Conservation (phyloP, 129 eudicot genomes). For the Smallanthus sonchifolius region DNA sequence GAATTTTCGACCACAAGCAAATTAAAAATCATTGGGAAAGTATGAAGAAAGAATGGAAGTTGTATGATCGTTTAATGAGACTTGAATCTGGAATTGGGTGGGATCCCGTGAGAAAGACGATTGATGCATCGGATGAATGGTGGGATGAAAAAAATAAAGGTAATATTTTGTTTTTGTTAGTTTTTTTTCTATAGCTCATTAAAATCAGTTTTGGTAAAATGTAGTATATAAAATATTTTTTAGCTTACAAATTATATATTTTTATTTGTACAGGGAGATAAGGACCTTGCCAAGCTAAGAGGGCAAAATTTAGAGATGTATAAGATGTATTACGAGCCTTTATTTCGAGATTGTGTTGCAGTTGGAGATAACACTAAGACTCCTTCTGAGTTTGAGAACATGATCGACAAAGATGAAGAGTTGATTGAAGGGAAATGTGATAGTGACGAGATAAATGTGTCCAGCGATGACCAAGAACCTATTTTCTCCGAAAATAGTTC, state of each 20-base stretch:
- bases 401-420: background rate
- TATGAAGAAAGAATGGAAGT: too few relatives aligned
- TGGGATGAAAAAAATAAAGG: background rate
- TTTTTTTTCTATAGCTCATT: background rate
- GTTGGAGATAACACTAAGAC: too few relatives aligned
- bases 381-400: background rate
- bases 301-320: background rate
- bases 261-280: background rate
- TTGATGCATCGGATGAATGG: slow-evolving; percentile 2
- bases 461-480: background rate
- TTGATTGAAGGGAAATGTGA: too few relatives aligned
- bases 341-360: too few relatives aligned
- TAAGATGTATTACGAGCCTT: too few relatives aligned
- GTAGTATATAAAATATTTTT: too few relatives aligned
- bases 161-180: background rate
- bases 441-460: background rate
- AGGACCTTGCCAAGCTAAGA: background rate
- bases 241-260: background rate
- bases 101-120: background rate
- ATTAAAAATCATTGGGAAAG: background rate
- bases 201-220: too few relatives aligned
- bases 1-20: too few relatives aligned
- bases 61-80: too few relatives aligned
- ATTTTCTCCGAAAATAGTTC: background rate
- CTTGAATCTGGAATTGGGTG: too few relatives aligned